Percentiles rank a stretch among this genome's conserved stretches.
phyloP scores from a whole-genome alignment of 805 yeast genomes.

The Ogataea salicorniae region DNA sequence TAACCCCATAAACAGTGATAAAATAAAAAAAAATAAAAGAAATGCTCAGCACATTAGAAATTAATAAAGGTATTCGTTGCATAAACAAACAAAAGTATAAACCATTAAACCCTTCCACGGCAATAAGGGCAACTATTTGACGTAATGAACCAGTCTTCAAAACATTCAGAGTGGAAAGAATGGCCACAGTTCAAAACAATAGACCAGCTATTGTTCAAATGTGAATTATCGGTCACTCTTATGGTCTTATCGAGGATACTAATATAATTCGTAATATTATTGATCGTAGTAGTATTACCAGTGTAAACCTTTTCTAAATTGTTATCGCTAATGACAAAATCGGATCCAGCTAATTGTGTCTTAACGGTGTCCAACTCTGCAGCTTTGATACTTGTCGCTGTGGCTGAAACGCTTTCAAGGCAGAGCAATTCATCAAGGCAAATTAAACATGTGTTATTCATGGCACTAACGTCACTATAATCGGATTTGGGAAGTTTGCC shows the following conservation, averaged over 20 bases:
- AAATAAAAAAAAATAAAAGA: neutral
- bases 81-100: neutral
- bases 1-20: too few species aligned
- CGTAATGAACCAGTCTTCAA: conserved; percentile 36
- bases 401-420: too few species aligned
- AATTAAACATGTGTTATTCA: conserved; percentile 14
- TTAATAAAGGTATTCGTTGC: neutral
- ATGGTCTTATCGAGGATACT: neutral
- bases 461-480: conserved; percentile 3
- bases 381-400: too few species aligned
- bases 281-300: neutral
- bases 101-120: conserved; percentile 17
- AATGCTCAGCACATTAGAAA: neutral
- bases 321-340: too few species aligned
- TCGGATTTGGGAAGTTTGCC: conserved; percentile 7
- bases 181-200: conserved; percentile 33
- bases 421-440: conserved; percentile 12
- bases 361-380: too few species aligned
- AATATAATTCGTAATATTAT: conserved; percentile 9
- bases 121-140: conserved; percentile 40
- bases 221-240: neutral
- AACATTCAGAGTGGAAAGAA: conserved; percentile 35
- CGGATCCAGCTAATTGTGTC: too few species aligned
- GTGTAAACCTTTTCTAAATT: too few species aligned
- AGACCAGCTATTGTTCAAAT: neutral